Evolutionary conservation across 2,329 filamentous ascomycete species (phyloP), one percentile per base, ranked within the genome.

Genomic region (Monilinia aucupariae): DNA sequence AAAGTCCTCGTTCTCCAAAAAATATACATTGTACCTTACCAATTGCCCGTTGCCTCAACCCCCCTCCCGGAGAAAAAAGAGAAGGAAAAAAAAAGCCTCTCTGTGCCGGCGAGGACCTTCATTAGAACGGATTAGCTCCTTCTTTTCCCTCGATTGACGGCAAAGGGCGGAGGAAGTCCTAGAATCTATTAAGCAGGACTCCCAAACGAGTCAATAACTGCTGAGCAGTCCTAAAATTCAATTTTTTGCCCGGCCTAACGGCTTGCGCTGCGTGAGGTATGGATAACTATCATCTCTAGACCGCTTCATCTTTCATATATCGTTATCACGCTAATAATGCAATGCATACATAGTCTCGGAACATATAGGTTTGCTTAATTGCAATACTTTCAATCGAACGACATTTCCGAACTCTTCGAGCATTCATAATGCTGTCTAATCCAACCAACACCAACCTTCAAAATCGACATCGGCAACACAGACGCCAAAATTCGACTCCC

Each of bases 401-500:
- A 79, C 78, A 58, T 68, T 76, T 85, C 86, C 86, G 86, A 85
- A 88, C 85, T 89, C 82, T 81, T 85, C 84, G 64, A 73, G 73
- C 82, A 85, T 82, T 81, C 80, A 84, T 81, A 78, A 92, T 92
- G 90, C 87, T 92, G 86, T 89, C 89, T 79, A 86, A 88, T 80
- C 81, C 85, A 76, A 81, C 84, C 74, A 85, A 82, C 78, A 30
- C 27, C 27, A 86, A 81, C 81, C 85, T 91, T 80, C 87, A 90
- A 76, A 83, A 83, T 77, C 86, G 86, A 77, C 85, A 87, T 76
- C 85, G 85, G 79, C 83, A 85, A 78, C 91, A 96, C 79, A 85
- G 90, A 76, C 89, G 92, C 79, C 91, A 96, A 81, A 88, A 90
- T 74, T 96, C 92, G 73, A 93, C 90, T 74, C 90, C 90, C 68